Conservation (phyloP, 352 stramenopile genomes). For the Blastocystis sp. region DNA sequence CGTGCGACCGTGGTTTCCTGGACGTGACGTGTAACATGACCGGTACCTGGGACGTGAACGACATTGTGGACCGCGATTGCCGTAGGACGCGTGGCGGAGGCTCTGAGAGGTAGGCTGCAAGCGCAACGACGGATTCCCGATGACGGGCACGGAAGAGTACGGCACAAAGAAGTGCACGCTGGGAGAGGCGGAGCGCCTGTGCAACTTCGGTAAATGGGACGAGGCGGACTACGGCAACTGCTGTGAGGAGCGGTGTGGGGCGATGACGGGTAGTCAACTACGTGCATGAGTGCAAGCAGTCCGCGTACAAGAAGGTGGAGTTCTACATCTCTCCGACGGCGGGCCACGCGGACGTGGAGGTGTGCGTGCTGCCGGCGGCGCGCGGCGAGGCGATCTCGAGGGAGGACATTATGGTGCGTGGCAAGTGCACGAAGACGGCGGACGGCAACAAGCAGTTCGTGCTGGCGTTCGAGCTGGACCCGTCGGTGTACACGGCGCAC, state of each 20-base stretch:
- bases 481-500: neutral
- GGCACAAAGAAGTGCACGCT: conserved; percentile 49
- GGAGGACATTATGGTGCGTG: conserved; percentile 9
- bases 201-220: conserved; percentile 52
- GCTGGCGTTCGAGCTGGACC: neutral
- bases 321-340: neutral
- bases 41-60: conserved; percentile 25
- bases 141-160: conserved; percentile 14
- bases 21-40: conserved; percentile 58
- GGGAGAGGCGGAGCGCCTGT: conserved; percentile 36
- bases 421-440: neutral
- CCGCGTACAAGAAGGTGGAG: neutral
- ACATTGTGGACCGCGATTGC: conserved; percentile 22
- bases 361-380: neutral
- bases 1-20: conserved; percentile 29
- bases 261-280: conserved; percentile 10
- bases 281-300: neutral
- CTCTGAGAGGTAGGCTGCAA: neutral
- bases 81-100: neutral
- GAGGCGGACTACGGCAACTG: conserved; percentile 21
- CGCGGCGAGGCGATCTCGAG: neutral
- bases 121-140: neutral
- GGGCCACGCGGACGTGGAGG: conserved; percentile 4
- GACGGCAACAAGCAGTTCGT: conserved; percentile 6
- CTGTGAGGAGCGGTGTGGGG: neutral